phyloP scores from a whole-genome alignment of 768 basidiomycete genomes.

The Mrakia gelida region DNA sequence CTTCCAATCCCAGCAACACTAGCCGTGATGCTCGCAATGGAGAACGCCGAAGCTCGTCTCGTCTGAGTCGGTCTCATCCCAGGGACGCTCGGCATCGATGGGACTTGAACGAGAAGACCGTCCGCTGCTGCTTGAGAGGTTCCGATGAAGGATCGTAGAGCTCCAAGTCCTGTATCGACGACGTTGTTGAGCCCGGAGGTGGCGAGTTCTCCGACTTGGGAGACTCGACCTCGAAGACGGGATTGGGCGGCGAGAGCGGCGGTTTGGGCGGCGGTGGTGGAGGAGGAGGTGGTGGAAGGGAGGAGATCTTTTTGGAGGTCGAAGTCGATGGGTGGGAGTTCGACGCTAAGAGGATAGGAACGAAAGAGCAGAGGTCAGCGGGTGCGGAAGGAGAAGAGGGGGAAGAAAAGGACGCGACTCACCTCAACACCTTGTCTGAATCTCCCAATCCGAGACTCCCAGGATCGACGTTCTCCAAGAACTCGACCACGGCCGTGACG shows the following conservation, averaged over 20 bases:
- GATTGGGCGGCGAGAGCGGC: slow-evolving; percentile 1
- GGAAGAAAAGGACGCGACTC: slow-evolving; percentile 8
- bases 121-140: slow-evolving; percentile 49
- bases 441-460: slow-evolving; percentile 55
- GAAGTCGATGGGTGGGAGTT: slow-evolving; percentile 75
- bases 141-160: slow-evolving; percentile 67
- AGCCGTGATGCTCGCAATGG: slow-evolving; percentile 70
- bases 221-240: slow-evolving; percentile 63
- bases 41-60: slow-evolving; percentile 71
- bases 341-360: slow-evolving; percentile 46
- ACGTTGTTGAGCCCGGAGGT: slow-evolving; percentile 78
- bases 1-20: slow-evolving; percentile 57
- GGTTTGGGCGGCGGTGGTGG: slow-evolving; percentile 1
- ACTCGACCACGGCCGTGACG: slow-evolving; percentile 90
- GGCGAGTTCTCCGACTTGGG: slow-evolving; percentile 61
- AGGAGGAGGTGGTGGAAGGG: slow-evolving; percentile 50
- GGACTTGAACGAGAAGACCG: slow-evolving; percentile 43
- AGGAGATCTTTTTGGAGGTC: slow-evolving; percentile 54
- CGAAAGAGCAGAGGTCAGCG: slow-evolving; percentile 14
- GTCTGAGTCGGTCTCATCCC: slow-evolving; percentile 39
- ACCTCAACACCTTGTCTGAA: slow-evolving; percentile 43
- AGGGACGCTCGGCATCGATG: slow-evolving; percentile 22
- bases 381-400: neutral
- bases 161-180: slow-evolving; percentile 83
- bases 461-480: slow-evolving; percentile 89